A percentile compares a stretch with the other conserved stretches of the same genome.
These are phyloP conservation scores for Silene latifolia DNA, from an alignment of 148 eudicot species.

Conservation along the genomic window DNA sequence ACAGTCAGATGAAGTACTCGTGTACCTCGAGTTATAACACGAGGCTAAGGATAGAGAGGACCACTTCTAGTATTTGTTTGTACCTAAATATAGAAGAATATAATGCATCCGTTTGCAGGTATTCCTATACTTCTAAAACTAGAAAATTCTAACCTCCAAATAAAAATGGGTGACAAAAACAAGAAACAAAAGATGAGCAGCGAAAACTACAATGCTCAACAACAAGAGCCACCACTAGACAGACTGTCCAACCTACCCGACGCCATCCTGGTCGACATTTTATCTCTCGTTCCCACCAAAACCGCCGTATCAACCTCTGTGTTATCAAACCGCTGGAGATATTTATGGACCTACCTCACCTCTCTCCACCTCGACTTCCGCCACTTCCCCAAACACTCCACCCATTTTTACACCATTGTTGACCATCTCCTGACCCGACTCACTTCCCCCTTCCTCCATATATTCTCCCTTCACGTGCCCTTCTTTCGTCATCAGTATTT, in stretches of 20 bases:
- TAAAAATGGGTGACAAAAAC: not conserved
- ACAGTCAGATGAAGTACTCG: no score
- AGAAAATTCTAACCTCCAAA: no score
- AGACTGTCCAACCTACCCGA: conserved; percentile 1
- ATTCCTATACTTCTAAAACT: no score
- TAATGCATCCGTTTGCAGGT: no score
- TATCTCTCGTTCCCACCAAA: conserved; percentile 3
- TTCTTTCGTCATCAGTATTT: not conserved
- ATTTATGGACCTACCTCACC: not conserved
- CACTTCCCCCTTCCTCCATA: not conserved
- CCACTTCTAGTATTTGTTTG: no score
- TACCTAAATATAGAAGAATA: no score
- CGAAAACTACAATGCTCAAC: not conserved
- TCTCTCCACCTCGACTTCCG: not conserved
- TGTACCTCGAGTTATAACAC: no score
- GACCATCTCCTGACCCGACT: not conserved
- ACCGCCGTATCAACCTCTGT: conserved; percentile 9
- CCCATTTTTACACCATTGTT: not conserved
- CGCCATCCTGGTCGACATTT: not conserved
- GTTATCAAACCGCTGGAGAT: conserved; percentile 3
- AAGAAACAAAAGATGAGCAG: not conserved
- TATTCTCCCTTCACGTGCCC: not conserved
- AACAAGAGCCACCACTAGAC: not conserved
- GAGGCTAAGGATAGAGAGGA: no score
- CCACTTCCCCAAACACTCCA: not conserved